Percentiles rank a stretch among this genome's conserved stretches.
Evolutionary conservation across 2,329 filamentous ascomycete species (phyloP).

Genomic region (Aspergillus fructus): DNA sequence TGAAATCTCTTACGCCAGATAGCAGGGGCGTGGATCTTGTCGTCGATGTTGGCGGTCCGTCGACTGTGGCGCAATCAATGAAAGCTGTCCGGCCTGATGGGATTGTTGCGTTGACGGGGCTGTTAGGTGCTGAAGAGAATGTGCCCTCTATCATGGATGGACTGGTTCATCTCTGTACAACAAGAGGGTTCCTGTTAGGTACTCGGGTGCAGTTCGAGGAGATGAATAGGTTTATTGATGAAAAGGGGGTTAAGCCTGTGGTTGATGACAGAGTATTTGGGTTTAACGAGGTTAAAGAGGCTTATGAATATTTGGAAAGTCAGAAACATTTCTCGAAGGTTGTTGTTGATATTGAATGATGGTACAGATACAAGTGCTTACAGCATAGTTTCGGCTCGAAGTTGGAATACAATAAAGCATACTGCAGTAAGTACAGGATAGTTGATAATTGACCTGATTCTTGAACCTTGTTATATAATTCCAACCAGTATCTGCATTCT

Average conservation of each 20-base stretch:
- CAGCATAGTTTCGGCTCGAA: too few relatives aligned
- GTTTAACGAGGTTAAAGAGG: constrained; percentile 48
- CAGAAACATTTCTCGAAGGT: constrained; percentile 51
- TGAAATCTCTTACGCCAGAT: constrained; percentile 49
- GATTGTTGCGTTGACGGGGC: constrained; percentile 53
- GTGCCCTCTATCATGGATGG: constrained; percentile 39
- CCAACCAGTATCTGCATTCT: too few relatives aligned
- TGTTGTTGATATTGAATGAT: not conserved
- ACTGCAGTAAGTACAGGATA: too few relatives aligned
- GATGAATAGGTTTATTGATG: constrained; percentile 51
- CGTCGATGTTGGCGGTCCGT: constrained; percentile 57
- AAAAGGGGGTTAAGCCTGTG: constrained; percentile 50
- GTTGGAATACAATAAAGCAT: too few relatives aligned
- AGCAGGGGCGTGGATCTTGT: constrained; percentile 53
- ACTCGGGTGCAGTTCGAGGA: constrained; percentile 51
- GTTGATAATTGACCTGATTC: too few relatives aligned
- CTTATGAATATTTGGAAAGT: constrained; percentile 50
- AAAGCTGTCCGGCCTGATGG: constrained; percentile 49
- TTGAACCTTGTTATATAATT: too few relatives aligned
- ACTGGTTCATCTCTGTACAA: constrained; percentile 44
- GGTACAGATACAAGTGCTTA: not conserved
- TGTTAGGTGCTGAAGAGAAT: constrained; percentile 46
- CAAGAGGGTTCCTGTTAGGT: constrained; percentile 50
- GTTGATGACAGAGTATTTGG: constrained; percentile 52
- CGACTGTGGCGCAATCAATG: constrained; percentile 49